Evolutionary conservation across 768 basidiomycete genomes (phyloP).

Genomic region (Amanita pallidorosea): DNA sequence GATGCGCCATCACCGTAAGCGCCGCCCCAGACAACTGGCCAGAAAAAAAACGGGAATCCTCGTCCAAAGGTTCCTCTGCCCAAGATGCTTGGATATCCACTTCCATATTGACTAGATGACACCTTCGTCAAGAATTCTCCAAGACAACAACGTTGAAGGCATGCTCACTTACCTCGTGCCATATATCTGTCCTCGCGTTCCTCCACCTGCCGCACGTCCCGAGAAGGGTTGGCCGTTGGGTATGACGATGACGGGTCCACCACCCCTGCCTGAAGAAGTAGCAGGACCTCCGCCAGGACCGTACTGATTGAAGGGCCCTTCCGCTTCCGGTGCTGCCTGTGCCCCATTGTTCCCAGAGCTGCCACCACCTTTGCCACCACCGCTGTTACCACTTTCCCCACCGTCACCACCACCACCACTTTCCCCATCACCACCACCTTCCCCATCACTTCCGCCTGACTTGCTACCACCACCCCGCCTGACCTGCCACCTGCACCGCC

Average conservation of each 20-base stretch:
- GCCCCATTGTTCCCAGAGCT: background rate
- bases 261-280: slow-evolving; percentile 19
- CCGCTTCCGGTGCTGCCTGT: slow-evolving; percentile 7
- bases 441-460: background rate
- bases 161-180: slow-evolving; percentile 32
- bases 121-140: background rate
- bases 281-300: slow-evolving; percentile 11
- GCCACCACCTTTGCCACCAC: background rate
- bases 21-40: slow-evolving; percentile 47
- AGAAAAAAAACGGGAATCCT: slow-evolving; percentile 55
- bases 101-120: slow-evolving; percentile 39
- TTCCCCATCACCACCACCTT: too few relatives aligned
- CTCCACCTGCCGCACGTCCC: slow-evolving; percentile 44
- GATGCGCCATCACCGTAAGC: slow-evolving; percentile 13
- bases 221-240: slow-evolving; percentile 33
- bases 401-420: background rate
- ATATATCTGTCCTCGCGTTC: slow-evolving; percentile 29
- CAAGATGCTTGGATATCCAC: slow-evolving; percentile 45
- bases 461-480: background rate
- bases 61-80: slow-evolving; percentile 35
- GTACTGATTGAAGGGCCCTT: slow-evolving; percentile 11
- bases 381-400: background rate
- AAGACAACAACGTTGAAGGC: slow-evolving; percentile 4
- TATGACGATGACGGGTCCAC: slow-evolving; percentile 23
- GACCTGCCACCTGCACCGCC: background rate